Evolutionary conservation across 306 rosid species (phyloP), one percentile per base, ranked within the genome.

Genomic region (Mimosa bimucronata): DNA sequence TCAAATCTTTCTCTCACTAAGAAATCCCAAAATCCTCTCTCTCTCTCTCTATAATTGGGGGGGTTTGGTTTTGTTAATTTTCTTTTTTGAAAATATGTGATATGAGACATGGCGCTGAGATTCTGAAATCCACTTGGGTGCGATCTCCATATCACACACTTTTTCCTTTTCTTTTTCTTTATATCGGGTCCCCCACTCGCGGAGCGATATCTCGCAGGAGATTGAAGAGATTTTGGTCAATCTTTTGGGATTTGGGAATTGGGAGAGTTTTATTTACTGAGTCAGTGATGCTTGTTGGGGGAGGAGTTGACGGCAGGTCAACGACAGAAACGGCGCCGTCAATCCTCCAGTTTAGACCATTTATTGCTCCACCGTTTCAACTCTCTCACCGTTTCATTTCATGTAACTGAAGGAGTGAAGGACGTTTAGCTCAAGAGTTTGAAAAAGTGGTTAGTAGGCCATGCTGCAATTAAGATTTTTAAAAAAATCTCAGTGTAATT

Each of bases 61-160:
- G n/a, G n/a, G n/a, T 41, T 42, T 6, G 10, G 19, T 29, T 75
- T 77, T 58, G 38, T 73, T 82, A 76, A 42, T 85, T 64, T 48
- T 71, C 38, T 34, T 80, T 83, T 72, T 57, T 30, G 45, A 70
- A 69, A 75, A 48, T 84, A 82, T 79, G 64, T 61, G 85, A 48
- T 84, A 82, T 79, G 68, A 66, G 85, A 88, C 87, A 84, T 84
- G 87, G 88, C 87, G 87, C 90, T 85, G 91, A 84, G 97, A 92
- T 94, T 92, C 95, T 85, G 85, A 91, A 83, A 88, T 91, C 97
- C 97, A 92, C 92, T 88, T 85, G 74, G 84, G 87, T 80, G 89
- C 75, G 87, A 85, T 88, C 88, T 79, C 82, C 85, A 77, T 82
- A 87, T 86, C 88, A 79, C 78, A 28, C 37, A 31, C 86, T 83